These are phyloP conservation scores for Didymella pomorum DNA, from an alignment of 2,329 filamentous ascomycete species.

Conservation along the genomic window DNA sequence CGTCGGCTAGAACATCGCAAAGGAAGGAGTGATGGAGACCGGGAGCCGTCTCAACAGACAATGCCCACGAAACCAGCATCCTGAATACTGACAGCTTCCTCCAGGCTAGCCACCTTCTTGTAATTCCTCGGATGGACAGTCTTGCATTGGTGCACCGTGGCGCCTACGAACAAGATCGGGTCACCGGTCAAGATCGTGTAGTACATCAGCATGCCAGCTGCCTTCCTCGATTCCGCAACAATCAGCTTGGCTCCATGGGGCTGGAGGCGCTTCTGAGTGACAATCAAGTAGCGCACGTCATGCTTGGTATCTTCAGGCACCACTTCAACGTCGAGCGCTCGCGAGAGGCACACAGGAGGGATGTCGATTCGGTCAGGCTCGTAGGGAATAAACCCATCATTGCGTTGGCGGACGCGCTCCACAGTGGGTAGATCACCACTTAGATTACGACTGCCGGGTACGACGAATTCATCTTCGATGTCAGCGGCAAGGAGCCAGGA, in stretches of 20 bases:
- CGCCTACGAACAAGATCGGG: conserved; percentile 33
- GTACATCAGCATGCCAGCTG: conserved; percentile 34
- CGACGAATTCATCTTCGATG: conserved; percentile 29
- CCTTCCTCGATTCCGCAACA: conserved; percentile 37
- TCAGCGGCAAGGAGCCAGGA: conserved; percentile 29
- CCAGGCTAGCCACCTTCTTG: conserved; percentile 29
- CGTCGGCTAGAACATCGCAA: not conserved
- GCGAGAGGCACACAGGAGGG: conserved; percentile 30
- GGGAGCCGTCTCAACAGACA: conserved; percentile 22
- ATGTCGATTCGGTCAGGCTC: conserved; percentile 21
- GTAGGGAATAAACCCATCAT: conserved; percentile 21
- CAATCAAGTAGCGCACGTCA: conserved; percentile 27
- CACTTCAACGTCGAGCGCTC: conserved; percentile 29
- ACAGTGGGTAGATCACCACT: conserved; percentile 10
- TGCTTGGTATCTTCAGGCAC: conserved; percentile 27
- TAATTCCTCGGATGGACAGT: conserved; percentile 23
- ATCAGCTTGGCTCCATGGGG: conserved; percentile 25
- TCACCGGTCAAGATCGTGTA: conserved; percentile 34
- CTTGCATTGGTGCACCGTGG: conserved; percentile 20
- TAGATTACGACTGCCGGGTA: conserved; percentile 1
- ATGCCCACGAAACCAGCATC: conserved; percentile 28
- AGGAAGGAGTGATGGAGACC: not conserved
- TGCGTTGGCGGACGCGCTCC: conserved; percentile 11
- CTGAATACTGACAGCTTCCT: conserved; percentile 21
- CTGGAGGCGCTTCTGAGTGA: conserved; percentile 26